A percentile compares a stretch with the other conserved stretches of the same genome.
phyloP scores from a whole-genome alignment of 208 protist species.

The Vickermania ingenoplastis region DNA sequence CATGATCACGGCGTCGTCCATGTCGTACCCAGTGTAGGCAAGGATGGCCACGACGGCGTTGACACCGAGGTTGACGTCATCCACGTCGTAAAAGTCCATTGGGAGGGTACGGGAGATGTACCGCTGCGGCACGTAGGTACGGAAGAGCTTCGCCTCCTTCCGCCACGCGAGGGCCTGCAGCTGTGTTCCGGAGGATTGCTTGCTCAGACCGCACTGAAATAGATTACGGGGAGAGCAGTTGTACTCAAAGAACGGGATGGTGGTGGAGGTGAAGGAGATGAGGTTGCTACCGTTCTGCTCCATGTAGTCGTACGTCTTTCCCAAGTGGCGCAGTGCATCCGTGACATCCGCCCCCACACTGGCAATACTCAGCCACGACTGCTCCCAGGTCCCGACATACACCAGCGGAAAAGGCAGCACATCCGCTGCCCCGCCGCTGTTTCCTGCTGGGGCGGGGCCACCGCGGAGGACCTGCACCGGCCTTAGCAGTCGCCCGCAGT shows the following conservation, averaged over 20 bases:
- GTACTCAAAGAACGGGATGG: conserved; percentile 99
- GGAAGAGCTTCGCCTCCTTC: conserved; percentile 98
- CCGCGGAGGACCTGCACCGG: conserved; percentile 88
- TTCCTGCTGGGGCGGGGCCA: conserved; percentile 48
- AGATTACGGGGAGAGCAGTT: conserved; percentile 99
- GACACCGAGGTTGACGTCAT: conserved; percentile 96
- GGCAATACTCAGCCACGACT: conserved; percentile 97
- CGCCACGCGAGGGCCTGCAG: conserved; percentile 87
- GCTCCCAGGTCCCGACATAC: conserved; percentile 96
- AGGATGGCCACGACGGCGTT: conserved; percentile 99
- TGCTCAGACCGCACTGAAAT: conserved; percentile 99
- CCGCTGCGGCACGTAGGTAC: conserved; percentile 94
- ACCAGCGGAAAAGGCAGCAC: conserved; percentile 67
- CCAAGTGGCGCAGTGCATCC: conserved; percentile 67
- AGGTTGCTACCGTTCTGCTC: conserved; percentile 94
- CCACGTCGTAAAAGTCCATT: conserved; percentile 91
- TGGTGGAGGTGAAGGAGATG: conserved; percentile 94
- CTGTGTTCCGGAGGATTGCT: conserved; percentile 99
- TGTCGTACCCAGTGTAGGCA: conserved; percentile 99
- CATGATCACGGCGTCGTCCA: conserved; percentile 99
- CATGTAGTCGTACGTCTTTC: conserved; percentile 87
- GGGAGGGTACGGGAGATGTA: conserved; percentile 92
- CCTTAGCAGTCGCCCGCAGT: conserved; percentile 91
- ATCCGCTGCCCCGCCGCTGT: conserved; percentile 8
- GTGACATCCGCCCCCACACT: conserved; percentile 73